Base-by-base conservation (phyloP, 2,329 filamentous ascomycete species). In the Incumbomyces delicatus region DNA sequence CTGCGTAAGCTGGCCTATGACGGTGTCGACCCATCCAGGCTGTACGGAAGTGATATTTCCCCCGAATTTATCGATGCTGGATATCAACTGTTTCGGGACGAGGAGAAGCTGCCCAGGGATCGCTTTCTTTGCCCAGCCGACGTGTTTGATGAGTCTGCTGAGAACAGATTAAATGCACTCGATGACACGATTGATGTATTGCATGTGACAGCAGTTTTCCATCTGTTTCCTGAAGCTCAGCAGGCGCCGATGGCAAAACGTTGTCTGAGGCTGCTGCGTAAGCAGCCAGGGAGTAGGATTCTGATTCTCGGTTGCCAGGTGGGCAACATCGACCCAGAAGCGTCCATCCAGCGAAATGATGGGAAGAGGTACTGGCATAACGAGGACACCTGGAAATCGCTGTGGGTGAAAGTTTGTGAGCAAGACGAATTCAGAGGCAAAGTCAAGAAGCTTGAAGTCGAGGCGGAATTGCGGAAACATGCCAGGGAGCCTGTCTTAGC, bases 351-450 rank as follows among this genome's bases (percentile, higher is more conserved):
- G 34, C 41, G 44, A 27, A 42, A 48, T 14, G 44, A 46, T 14
- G 49, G 53, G 14, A 43, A 29, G 13, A 49, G 49, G 11, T 56
- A 54, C 44, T 44, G 51, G n/a, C 55, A 57, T 55, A 66, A 74
- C 50, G 63, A 67, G 30, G 57, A 61, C 6, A 75, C 68, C 47
- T 79, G 77, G 60, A 70, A 73, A 53, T 56, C 56, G 31, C 61
- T 80, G 18, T 80, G 76, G 76, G 65, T 75, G 44, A 70, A 76
- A 50, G 67, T 77, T 20, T 73, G 73, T 7, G 51, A 49, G 29
- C 57, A 70, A 44, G 41, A 51, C 7, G 41, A 44, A 16, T 50
- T 44, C 39, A 53, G 18, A 27, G 39, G 43, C n/a, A 46, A 56
- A 33, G 55, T 59, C 38, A 49, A 47, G n/a, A 40, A 48, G 20